A percentile compares a stretch with the other conserved stretches of the same genome.
Conservation (phyloP, 768 basidiomycete species). For the Cytidiella melzeri region DNA sequence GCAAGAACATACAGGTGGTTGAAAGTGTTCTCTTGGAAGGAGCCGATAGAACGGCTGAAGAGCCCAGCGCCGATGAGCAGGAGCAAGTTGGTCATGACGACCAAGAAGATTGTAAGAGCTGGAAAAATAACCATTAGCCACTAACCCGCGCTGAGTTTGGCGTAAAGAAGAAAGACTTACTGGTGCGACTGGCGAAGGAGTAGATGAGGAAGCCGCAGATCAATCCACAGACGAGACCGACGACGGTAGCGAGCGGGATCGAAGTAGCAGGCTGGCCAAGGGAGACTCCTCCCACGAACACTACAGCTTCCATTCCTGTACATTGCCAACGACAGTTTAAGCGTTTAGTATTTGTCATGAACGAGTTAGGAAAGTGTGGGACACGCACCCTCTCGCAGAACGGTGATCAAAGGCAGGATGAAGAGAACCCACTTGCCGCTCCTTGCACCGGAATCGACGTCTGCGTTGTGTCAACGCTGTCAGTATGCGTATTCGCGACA, state of each 20-base stretch:
- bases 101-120: conserved; percentile 82
- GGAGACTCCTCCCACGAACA: conserved; percentile 92
- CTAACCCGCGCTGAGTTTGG: background rate
- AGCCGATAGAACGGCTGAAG: conserved; percentile 71
- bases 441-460: conserved; percentile 40
- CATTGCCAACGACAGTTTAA: background rate
- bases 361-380: background rate
- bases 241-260: conserved; percentile 87
- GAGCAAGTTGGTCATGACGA: conserved; percentile 87
- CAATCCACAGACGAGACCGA: conserved; percentile 75
- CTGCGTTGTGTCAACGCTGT: conserved; percentile 18
- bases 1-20: conserved; percentile 36
- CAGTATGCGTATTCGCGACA: too few species aligned
- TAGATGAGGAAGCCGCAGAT: conserved; percentile 74
- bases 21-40: conserved; percentile 67
- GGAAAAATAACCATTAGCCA: conserved; percentile 9
- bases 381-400: conserved; percentile 76
- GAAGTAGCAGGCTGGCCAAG: conserved; percentile 75
- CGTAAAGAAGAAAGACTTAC: conserved; percentile 34
- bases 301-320: conserved; percentile 77
- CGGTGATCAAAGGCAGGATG: conserved; percentile 84
- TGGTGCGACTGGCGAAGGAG: conserved; percentile 66
- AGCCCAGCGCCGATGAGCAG: conserved; percentile 93
- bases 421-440: conserved; percentile 85
- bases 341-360: background rate